Evolutionary conservation across 768 basidiomycete genomes (phyloP).

Genomic region (Hygrocybe coccinea): DNA sequence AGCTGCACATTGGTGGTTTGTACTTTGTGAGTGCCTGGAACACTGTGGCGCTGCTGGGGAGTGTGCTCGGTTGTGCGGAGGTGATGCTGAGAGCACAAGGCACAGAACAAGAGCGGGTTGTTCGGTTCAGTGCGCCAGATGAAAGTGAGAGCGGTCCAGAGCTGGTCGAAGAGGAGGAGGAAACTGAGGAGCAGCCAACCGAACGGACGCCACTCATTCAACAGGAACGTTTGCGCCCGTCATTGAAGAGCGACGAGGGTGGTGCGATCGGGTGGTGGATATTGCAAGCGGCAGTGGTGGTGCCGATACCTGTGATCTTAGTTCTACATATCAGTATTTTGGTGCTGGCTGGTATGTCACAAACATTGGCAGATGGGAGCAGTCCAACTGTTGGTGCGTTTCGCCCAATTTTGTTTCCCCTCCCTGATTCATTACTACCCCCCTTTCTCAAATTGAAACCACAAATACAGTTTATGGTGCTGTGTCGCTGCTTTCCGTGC

Average conservation of each 20-base stretch:
- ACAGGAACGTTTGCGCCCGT: neutral
- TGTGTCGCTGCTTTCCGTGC: conserved; percentile 41
- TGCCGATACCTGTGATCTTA: conserved; percentile 51
- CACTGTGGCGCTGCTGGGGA: conserved; percentile 41
- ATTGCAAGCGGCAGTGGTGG: conserved; percentile 48
- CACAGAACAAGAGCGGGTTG: conserved; percentile 7
- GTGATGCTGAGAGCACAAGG: conserved; percentile 18
- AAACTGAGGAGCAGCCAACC: conserved; percentile 35
- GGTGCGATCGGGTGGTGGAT: conserved; percentile 49
- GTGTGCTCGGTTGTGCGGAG: conserved; percentile 36
- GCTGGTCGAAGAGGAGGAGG: conserved; percentile 10
- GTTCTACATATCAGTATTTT: conserved; percentile 47
- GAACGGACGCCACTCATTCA: conserved; percentile 55
- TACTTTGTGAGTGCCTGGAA: conserved; percentile 59
- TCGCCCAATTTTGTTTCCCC: neutral
- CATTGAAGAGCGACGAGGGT: conserved; percentile 14
- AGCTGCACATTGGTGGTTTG: conserved; percentile 43
- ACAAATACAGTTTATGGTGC: conserved; percentile 45
- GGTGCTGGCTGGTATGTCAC: conserved; percentile 43
- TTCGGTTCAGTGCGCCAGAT: neutral
- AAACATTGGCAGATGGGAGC: conserved; percentile 63
- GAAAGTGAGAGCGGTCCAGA: conserved; percentile 14
- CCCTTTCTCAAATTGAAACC: too few relatives aligned
- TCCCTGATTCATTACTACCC: too few relatives aligned
- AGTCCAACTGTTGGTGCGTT: conserved; percentile 43